A percentile compares a stretch with the other conserved stretches of the same genome.
phyloP scores from a whole-genome alignment of 352 stramenopile species.

The Phytophthora pluvialis region DNA sequence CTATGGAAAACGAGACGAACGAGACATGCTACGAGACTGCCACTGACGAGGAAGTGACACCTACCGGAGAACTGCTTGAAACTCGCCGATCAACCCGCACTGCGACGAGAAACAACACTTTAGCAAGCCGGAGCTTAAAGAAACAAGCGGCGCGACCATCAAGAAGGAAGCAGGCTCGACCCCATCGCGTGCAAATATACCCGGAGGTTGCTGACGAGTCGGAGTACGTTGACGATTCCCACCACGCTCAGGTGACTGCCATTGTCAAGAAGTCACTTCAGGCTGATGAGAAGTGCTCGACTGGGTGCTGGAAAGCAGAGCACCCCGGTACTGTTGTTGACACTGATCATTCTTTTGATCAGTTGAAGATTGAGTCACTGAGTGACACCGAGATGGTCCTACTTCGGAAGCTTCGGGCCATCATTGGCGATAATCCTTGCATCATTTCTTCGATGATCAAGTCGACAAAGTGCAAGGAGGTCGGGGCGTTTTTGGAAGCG shows the following conservation, averaged over 20 bases:
- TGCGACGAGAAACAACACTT: conserved; percentile 59
- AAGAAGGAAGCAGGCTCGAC: conserved; percentile 31
- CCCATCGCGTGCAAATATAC: conserved; percentile 34
- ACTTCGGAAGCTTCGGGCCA: conserved; percentile 57
- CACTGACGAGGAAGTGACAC: conserved; percentile 27
- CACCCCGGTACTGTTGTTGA: not conserved
- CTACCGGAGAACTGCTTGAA: conserved; percentile 33
- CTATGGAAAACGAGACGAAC: conserved; percentile 5
- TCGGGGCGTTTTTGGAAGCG: conserved; percentile 56
- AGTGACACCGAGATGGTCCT: conserved; percentile 55
- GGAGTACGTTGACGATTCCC: conserved; percentile 73
- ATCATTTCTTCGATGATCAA: conserved; percentile 67
- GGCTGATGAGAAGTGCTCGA: conserved; percentile 41
- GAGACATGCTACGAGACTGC: conserved; percentile 25
- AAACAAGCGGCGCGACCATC: conserved; percentile 34
- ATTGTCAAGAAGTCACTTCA: conserved; percentile 53
- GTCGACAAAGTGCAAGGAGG: conserved; percentile 61
- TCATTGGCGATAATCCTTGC: conserved; percentile 71
- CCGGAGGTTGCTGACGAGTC: conserved; percentile 51
- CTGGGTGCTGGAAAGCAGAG: conserved; percentile 49
- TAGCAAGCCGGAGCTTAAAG: conserved; percentile 61
- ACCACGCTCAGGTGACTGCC: conserved; percentile 46
- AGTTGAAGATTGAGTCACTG: conserved; percentile 9
- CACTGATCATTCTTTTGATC: not conserved
- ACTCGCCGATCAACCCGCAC: conserved; percentile 63